Percentiles rank a stretch among this genome's conserved stretches.
Conservation (phyloP, 1,139 yeast species). For the Candida smagusa region DNA sequence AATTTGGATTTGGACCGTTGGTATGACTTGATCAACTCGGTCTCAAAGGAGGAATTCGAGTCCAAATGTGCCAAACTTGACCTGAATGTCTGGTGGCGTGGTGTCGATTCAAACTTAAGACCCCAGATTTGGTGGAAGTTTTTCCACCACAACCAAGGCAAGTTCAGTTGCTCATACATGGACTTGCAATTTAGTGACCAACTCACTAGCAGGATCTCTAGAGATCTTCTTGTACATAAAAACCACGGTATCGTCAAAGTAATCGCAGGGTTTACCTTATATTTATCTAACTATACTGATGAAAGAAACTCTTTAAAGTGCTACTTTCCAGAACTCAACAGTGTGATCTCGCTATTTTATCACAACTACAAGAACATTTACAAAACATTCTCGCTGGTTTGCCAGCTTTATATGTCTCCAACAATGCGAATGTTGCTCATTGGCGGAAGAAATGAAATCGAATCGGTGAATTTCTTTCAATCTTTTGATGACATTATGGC, state of each 20-base stretch:
- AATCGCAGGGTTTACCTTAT: conserved; percentile 7
- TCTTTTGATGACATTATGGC: conserved; percentile 27
- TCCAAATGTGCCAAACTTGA: conserved; percentile 27
- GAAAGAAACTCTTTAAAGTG: not conserved
- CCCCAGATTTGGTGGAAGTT: conserved; percentile 47
- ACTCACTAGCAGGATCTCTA: conserved; percentile 3
- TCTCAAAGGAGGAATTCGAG: conserved; percentile 18
- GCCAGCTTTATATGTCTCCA: conserved; percentile 33
- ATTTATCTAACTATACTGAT: conserved; percentile 2
- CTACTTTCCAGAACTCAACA: conserved; percentile 23
- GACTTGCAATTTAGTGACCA: conserved; percentile 14
- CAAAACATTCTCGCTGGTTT: conserved; percentile 44
- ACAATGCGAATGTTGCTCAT: conserved; percentile 24
- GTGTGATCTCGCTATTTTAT: conserved; percentile 42
- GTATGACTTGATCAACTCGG: conserved; percentile 33
- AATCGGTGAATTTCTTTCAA: conserved; percentile 41
- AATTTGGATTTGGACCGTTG: conserved; percentile 41
- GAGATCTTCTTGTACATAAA: conserved; percentile 3
- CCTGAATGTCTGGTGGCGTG: conserved; percentile 63
- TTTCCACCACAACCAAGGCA: conserved; percentile 6
- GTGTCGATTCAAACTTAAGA: conserved; percentile 51
- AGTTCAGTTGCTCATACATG: conserved; percentile 12
- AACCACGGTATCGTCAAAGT: conserved; percentile 6
- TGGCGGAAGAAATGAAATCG: conserved; percentile 13
- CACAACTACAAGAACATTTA: conserved; percentile 31